Evolutionary conservation across 805 yeast genomes (phyloP), one percentile per base, ranked within the genome.

Genomic region (Trichomonascus vanleenenianus): DNA sequence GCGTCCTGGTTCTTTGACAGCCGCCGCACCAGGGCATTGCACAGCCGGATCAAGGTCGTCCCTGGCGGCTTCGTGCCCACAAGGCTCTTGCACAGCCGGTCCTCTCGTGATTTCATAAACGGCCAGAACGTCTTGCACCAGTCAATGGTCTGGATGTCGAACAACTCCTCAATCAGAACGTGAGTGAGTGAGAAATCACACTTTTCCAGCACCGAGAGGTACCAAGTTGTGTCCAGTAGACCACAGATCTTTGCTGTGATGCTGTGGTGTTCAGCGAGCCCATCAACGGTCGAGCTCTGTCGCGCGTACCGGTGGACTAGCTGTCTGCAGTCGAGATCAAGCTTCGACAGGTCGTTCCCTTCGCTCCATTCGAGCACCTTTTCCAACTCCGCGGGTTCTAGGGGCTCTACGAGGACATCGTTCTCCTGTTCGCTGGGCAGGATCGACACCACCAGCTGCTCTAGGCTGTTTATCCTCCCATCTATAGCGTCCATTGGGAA

Each of bases 121-220:
- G 60, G 53, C 69, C 69, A 66, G 38, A 67, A 64, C 16, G 44
- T 35, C 30, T 58, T 59, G 40, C 67, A 60, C 63, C 63, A 61
- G n/a, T 56, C 57, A 11, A 59, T 56, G 1, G 65, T 55, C 20
- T 58, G 50, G 33, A 57, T 51, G 6, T 64, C 67, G 43, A 64
- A 57, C 25, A 61, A 36, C 30, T 61, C 66, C 40, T 65, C 68
- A 8, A 64, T 46, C 32, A 63, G 52, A 10, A 51, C 43, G 40
- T 60, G 61, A 14, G 39, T 48, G 30, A 46, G 50, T 32, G 49
- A 54, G 32, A 27, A 46, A 30, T 46, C 65, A 42, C 48, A 43
- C 30, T 39, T 40, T 12, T 45, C 50, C 11, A 22, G 16, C 19
- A 36, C 39, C 7, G 50, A 41, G 15, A 50, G 16, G 16, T 30